Percentiles rank a stretch among this genome's conserved stretches.
Conservation (phyloP, 345 rosid species). For the Hirschfeldia incana region DNA sequence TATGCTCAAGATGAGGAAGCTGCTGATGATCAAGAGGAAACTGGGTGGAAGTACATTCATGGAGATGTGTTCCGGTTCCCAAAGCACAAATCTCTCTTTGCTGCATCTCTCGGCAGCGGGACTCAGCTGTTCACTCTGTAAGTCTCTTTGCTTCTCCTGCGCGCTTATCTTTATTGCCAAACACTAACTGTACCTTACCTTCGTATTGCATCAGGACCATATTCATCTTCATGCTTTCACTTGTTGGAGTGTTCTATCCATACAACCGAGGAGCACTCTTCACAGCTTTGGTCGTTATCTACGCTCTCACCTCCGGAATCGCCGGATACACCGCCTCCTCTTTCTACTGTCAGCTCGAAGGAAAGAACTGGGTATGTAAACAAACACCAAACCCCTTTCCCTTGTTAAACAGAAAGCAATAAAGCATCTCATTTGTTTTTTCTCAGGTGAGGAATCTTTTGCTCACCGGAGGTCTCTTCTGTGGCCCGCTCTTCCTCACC, state of each 20-base stretch:
- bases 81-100: conserved; percentile 62
- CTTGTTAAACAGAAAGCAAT: neutral
- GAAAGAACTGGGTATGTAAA: conserved; percentile 71
- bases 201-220: conserved; percentile 50
- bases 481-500: conserved; percentile 81
- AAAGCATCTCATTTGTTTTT: neutral
- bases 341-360: conserved; percentile 91
- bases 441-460: conserved; percentile 68
- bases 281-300: conserved; percentile 84
- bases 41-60: conserved; percentile 90
- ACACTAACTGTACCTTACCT: neutral
- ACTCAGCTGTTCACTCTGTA: conserved; percentile 79
- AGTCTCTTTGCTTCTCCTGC: conserved; percentile 24
- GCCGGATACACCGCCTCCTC: conserved; percentile 83
- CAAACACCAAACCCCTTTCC: neutral
- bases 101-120: conserved; percentile 84
- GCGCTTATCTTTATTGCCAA: neutral
- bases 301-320: conserved; percentile 90
- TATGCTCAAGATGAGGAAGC: conserved; percentile 88
- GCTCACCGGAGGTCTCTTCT: conserved; percentile 83
- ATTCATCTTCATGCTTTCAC: conserved; percentile 77
- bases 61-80: conserved; percentile 90
- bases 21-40: conserved; percentile 87
- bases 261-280: conserved; percentile 92
- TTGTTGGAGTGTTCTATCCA: conserved; percentile 93